Evolutionary conservation across 805 yeast genomes (phyloP).

Genomic region (Pichia phayaonensis): DNA sequence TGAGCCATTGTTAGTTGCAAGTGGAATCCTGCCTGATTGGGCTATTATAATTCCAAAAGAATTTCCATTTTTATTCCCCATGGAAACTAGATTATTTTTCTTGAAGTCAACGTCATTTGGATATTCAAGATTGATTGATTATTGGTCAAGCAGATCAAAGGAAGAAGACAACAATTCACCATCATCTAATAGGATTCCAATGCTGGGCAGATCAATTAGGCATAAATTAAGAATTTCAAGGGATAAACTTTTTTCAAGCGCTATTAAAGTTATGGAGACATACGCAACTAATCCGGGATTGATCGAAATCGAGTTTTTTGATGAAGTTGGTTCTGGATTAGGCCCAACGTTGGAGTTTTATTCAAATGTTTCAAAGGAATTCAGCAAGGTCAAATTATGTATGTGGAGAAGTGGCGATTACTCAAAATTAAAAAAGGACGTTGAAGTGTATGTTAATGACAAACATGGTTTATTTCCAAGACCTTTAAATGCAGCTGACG

Average conservation of each 20-base stretch:
- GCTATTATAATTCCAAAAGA: constrained; percentile 60
- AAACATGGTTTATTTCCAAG: constrained; percentile 65
- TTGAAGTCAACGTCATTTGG: constrained; percentile 89
- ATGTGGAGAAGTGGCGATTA: constrained; percentile 59
- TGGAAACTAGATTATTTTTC: constrained; percentile 70
- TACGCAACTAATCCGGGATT: constrained; percentile 77
- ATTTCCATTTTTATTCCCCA: constrained; percentile 77
- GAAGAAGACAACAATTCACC: constrained; percentile 22
- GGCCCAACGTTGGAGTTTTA: constrained; percentile 96
- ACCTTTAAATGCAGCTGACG: constrained; percentile 34
- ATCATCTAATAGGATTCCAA: constrained; percentile 27
- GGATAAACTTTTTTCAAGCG: constrained; percentile 61
- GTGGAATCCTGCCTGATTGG: constrained; percentile 86
- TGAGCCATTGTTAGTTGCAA: constrained; percentile 80
- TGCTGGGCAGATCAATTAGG: constrained; percentile 67
- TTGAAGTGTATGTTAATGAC: constrained; percentile 31
- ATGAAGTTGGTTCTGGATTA: constrained; percentile 92
- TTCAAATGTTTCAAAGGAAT: constrained; percentile 70
- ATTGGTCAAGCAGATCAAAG: constrained; percentile 52
- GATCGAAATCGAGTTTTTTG: constrained; percentile 78
- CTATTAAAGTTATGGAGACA: constrained; percentile 65
- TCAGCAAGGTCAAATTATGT: constrained; percentile 44
- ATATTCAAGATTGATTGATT: constrained; percentile 69
- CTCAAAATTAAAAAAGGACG: not conserved
- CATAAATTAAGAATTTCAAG: constrained; percentile 77